phyloP scores from a whole-genome alignment of 768 basidiomycete genomes.

The Agaricus blazei region DNA sequence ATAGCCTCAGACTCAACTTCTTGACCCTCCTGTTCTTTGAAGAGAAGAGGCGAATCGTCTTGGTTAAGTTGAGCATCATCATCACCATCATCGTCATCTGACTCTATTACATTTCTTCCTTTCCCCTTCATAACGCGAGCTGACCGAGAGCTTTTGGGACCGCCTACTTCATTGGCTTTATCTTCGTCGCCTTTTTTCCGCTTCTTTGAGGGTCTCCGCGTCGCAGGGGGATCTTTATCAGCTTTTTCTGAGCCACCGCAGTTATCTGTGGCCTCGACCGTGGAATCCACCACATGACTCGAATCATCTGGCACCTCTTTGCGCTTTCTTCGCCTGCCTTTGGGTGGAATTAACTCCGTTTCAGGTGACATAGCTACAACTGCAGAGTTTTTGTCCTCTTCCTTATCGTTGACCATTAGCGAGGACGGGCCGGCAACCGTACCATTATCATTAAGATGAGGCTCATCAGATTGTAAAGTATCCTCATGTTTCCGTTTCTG shows the following conservation, averaged over 20 bases:
- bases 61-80: constrained; percentile 18
- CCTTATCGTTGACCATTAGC: not conserved
- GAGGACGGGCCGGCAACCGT: not conserved
- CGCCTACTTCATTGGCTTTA: constrained; percentile 15
- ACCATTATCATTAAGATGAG: not conserved
- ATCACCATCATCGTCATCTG: constrained; percentile 33
- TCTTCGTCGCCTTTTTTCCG: constrained; percentile 24
- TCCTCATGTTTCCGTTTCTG: not conserved
- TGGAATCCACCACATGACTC: not conserved
- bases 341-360: not conserved
- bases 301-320: not conserved
- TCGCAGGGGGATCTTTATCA: not conserved
- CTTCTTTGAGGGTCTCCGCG: constrained; percentile 17
- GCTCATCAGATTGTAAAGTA: not conserved
- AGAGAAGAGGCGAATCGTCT: not conserved
- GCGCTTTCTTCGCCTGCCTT: constrained; percentile 2
- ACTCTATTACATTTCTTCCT: constrained; percentile 22
- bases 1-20: constrained; percentile 4
- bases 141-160: constrained; percentile 7
- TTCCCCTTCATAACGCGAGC: constrained; percentile 14
- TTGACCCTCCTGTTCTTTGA: not conserved
- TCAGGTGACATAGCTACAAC: not conserved
- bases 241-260: not conserved
- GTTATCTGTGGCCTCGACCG: not conserved
- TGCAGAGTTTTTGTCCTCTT: not conserved